phyloP scores from a whole-genome alignment of 2,329 filamentous ascomycete genomes.

The Curvularia hawaiiensis region DNA sequence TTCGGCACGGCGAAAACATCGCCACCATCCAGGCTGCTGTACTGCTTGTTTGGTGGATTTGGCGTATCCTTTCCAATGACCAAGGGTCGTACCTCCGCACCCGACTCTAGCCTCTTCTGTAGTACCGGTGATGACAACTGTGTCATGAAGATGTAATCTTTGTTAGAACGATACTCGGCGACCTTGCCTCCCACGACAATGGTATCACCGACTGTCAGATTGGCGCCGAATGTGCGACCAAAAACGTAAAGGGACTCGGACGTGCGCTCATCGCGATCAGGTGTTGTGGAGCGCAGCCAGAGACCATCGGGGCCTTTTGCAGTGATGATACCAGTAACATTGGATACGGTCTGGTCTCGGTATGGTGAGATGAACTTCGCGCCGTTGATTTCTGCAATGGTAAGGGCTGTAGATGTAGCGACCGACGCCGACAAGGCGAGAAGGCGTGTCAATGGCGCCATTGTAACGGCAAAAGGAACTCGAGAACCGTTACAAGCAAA shows the following conservation, averaged over 20 bases:
- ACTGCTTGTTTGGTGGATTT: conserved; percentile 65
- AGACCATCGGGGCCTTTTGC: conserved; percentile 67
- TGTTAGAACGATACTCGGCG: conserved; percentile 62
- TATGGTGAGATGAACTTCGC: conserved; percentile 67
- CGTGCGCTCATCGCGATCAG: conserved; percentile 61
- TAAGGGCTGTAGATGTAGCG: conserved; percentile 26
- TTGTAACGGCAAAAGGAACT: not conserved
- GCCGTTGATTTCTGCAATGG: conserved; percentile 69
- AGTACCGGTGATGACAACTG: conserved; percentile 64
- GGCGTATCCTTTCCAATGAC: conserved; percentile 64
- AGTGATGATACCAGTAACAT: conserved; percentile 67
- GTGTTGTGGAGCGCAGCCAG: conserved; percentile 65
- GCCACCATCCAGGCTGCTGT: conserved; percentile 66
- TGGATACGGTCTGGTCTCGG: conserved; percentile 60
- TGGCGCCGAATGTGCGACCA: conserved; percentile 54
- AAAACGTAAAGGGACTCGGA: conserved; percentile 72
- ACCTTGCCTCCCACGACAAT: conserved; percentile 66
- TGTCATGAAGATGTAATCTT: conserved; percentile 66
- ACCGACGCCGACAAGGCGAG: conserved; percentile 25
- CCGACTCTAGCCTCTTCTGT: conserved; percentile 59
- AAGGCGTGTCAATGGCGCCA: conserved; percentile 23
- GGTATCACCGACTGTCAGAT: conserved; percentile 63
- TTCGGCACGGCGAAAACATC: conserved; percentile 70
- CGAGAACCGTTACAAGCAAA: not conserved
- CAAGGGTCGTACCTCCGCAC: conserved; percentile 61